Evolutionary conservation across 805 yeast species (phyloP).

Genomic region (Wickerhamiella kurtzmanii): DNA sequence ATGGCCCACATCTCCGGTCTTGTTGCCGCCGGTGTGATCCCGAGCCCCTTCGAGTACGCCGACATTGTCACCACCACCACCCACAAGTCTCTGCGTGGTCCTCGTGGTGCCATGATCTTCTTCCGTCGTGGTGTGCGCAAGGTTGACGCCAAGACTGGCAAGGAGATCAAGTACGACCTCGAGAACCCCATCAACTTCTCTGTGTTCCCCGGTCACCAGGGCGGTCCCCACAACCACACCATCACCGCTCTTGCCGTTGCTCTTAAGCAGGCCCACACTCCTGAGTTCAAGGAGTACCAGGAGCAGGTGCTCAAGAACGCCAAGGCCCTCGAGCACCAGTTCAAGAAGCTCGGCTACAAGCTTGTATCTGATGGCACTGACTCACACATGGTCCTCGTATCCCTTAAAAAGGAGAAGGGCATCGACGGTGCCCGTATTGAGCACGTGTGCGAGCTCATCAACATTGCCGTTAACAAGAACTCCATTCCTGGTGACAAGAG

Average conservation of each 20-base stretch:
- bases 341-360: constrained; percentile 58
- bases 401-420: constrained; percentile 64
- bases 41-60: constrained; percentile 92
- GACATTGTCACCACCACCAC: constrained; percentile 98
- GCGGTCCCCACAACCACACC: constrained; percentile 99
- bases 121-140: constrained; percentile 92
- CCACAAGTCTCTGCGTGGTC: constrained; percentile 97
- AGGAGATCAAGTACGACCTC: constrained; percentile 78
- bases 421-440: constrained; percentile 97
- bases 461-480: constrained; percentile 94
- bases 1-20: constrained; percentile 98
- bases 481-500: constrained; percentile 96
- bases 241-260: constrained; percentile 96
- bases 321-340: constrained; percentile 60
- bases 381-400: constrained; percentile 88
- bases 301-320: constrained; percentile 80
- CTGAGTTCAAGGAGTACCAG: constrained; percentile 87
- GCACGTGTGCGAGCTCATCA: constrained; percentile 83
- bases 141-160: constrained; percentile 69
- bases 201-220: constrained; percentile 99
- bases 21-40: constrained; percentile 89
- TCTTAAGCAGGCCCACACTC: constrained; percentile 80
- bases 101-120: constrained; percentile 99
- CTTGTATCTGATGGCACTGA: constrained; percentile 93
- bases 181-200: constrained; percentile 94